phyloP scores from a whole-genome alignment of 2,329 filamentous ascomycete genomes.

The Apiospora arundinis region DNA sequence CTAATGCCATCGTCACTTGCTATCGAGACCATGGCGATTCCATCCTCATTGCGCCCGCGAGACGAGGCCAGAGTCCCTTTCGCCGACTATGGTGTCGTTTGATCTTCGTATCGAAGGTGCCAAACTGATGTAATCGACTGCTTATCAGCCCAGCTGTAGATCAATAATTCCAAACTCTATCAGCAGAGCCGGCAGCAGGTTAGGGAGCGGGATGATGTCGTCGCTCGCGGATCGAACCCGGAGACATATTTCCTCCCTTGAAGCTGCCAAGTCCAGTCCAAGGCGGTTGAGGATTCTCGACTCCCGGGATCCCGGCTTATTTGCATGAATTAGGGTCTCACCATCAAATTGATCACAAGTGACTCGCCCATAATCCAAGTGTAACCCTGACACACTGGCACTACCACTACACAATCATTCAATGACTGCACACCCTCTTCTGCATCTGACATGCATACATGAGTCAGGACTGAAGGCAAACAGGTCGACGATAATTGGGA shows the following conservation, averaged over 20 bases:
- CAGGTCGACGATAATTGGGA: constrained; percentile 7
- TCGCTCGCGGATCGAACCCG: constrained; percentile 2
- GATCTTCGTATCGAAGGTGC: neutral
- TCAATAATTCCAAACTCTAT: neutral
- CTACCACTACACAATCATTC: too few relatives aligned
- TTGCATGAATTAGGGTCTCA: constrained; percentile 9
- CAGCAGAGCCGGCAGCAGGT: neutral
- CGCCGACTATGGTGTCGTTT: neutral
- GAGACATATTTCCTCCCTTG: neutral
- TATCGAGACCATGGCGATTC: neutral
- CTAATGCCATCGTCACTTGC: neutral
- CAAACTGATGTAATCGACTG: constrained; percentile 10
- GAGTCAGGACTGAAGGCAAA: constrained; percentile 6
- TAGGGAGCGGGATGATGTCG: neutral
- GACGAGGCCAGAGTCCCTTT: neutral
- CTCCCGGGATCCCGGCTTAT: constrained; percentile 10
- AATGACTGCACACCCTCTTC: constrained; percentile 11
- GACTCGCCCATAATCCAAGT: constrained; percentile 14
- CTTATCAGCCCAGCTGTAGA: neutral
- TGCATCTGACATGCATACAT: constrained; percentile 17
- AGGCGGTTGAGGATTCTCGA: neutral
- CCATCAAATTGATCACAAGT: constrained; percentile 7
- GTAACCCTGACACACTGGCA: constrained; percentile 16
- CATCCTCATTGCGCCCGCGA: neutral
- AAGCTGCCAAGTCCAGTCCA: constrained; percentile 9